phyloP scores from a whole-genome alignment of 2,329 filamentous ascomycete species.

The Nemania abortiva region DNA sequence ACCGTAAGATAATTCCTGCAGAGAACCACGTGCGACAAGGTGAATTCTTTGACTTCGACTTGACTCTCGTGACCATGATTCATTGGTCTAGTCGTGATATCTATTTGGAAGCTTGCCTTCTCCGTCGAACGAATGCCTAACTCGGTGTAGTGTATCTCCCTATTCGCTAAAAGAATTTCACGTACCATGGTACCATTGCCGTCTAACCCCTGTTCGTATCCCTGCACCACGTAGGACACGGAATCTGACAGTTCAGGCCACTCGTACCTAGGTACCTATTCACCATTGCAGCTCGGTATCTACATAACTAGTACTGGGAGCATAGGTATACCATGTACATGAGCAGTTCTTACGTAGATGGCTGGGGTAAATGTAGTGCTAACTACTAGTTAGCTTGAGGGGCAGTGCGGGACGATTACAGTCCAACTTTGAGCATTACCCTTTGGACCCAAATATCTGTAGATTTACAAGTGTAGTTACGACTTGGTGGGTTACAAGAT shows the following conservation, averaged over 20 bases:
- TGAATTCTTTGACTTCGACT: neutral
- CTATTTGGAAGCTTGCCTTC: slow-evolving; percentile 9
- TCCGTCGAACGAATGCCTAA: no score
- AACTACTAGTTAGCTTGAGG: no score
- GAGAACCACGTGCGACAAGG: neutral
- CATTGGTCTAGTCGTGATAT: neutral
- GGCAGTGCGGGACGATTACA: neutral
- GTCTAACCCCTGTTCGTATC: slow-evolving; percentile 8
- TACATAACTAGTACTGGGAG: slow-evolving; percentile 6
- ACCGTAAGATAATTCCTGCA: neutral
- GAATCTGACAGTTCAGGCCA: slow-evolving; percentile 5
- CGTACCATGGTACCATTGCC: neutral
- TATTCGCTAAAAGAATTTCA: neutral
- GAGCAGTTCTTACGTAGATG: neutral
- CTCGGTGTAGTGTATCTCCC: neutral
- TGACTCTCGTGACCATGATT: neutral
- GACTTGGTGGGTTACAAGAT: no score
- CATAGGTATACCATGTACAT: no score
- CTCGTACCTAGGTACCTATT: slow-evolving; percentile 25
- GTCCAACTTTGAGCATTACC: no score
- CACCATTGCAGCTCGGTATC: slow-evolving; percentile 10
- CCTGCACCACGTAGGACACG: slow-evolving; percentile 17
- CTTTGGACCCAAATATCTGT: no score
- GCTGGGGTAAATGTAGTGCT: no score
- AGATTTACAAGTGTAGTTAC: no score